Evolutionary conservation across 2,329 filamentous ascomycete species (phyloP), one percentile per base, ranked within the genome.

Genomic region (Paecilomyces niveus): DNA sequence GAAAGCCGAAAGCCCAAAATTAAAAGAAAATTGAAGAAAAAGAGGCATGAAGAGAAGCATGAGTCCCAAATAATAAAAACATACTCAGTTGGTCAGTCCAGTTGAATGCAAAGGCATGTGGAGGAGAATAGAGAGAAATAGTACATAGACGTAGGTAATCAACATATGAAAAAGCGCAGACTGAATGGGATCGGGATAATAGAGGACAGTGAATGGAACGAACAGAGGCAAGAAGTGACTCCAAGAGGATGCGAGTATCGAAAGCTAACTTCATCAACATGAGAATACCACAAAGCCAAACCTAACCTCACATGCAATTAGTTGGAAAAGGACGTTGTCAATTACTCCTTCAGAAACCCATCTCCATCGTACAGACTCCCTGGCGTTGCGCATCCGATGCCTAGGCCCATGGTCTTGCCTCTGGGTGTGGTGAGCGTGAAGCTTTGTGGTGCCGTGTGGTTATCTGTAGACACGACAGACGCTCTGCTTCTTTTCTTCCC

Each of bases 331-430:
- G 56, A 22, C 18, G 45, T 22, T 35, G 53, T 53, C 22, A n/a
- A 51, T 59, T 64, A 73, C 62, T 74, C 72, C 57, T 72, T 72
- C 58, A 74, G 58, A 61, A 75, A 72, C 6, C 73, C 67, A 55
- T 74, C 66, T 18, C 72, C 61, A 61, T 80, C 78, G 64, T 81
- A 81, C 62, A 80, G 64, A 66, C 78, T 80, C 56, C 67, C 74
- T 35, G 76, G 77, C 54, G 76, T 80, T n/a, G 68, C 68, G 52
- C 62, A 63, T 6, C 65, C 70, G 56, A 69, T 64, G 2, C 70
- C 70, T 49, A 71, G 61, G 3, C 67, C 69, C 11, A 70, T 59
- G 0, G 61, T 57, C 58, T 70, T 69, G 24, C 64, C 63, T 15
- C 61, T 67, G 1, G 71, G 70, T 2, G 69, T 73, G 21, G 57